Percentiles rank a stretch among this genome's conserved stretches.
Evolutionary conservation across 1,284 basidiomycete genomes (phyloP).

Genomic region (Cutaneotrichosporon daszewskae): DNA sequence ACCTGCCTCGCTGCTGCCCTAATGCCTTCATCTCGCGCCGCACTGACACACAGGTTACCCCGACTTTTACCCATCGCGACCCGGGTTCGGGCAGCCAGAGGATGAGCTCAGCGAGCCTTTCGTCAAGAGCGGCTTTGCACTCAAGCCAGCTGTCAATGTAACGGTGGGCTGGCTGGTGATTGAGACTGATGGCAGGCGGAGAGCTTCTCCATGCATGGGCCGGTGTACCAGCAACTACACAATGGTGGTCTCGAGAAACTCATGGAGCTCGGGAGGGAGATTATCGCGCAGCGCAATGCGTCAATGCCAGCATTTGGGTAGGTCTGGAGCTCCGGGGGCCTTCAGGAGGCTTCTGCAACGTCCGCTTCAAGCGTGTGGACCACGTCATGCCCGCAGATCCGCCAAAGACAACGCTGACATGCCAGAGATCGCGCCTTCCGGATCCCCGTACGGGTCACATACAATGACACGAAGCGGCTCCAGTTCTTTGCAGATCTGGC

Average conservation of each 20-base stretch:
- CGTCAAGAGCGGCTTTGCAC: conserved; percentile 70
- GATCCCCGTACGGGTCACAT: conserved; percentile 78
- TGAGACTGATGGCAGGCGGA: conserved; percentile 47
- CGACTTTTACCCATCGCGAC: conserved; percentile 76
- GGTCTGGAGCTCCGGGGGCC: background rate
- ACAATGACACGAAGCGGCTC: conserved; percentile 80
- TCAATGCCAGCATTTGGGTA: conserved; percentile 32
- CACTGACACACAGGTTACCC: conserved; percentile 59
- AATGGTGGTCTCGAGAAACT: conserved; percentile 59
- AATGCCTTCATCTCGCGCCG: background rate
- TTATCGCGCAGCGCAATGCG: conserved; percentile 57
- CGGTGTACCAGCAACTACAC: conserved; percentile 52
- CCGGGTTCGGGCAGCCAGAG: conserved; percentile 77
- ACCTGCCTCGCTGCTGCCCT: too few species aligned
- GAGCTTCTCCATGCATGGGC: conserved; percentile 54
- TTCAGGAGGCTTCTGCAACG: too few species aligned
- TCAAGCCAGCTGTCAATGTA: conserved; percentile 54
- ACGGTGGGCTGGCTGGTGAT: conserved; percentile 1
- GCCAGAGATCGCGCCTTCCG: conserved; percentile 68
- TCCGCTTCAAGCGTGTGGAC: background rate
- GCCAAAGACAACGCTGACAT: background rate
- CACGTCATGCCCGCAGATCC: background rate
- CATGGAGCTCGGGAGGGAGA: conserved; percentile 71
- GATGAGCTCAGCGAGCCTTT: conserved; percentile 70
- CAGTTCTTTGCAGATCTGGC: conserved; percentile 89